Evolutionary conservation across 2,329 filamentous ascomycete species (phyloP).

Genomic region (Nemania sp.): DNA sequence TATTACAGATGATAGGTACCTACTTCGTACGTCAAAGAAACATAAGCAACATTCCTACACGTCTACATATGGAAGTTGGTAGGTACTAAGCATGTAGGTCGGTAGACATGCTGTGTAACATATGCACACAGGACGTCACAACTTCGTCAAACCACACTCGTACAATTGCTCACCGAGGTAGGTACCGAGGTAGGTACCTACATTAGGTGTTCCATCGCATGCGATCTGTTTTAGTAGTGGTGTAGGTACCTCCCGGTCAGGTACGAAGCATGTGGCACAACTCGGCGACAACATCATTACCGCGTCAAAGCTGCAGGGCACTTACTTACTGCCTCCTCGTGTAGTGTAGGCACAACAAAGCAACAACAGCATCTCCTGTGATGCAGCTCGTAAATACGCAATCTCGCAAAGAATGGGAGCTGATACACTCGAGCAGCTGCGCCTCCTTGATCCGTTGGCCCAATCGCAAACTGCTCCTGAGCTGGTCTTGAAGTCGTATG

Average conservation of each 20-base stretch:
- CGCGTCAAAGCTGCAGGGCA: not conserved
- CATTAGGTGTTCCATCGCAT: constrained; percentile 19
- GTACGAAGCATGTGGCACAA: not conserved
- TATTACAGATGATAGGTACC: too few relatives aligned
- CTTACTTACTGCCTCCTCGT: not conserved
- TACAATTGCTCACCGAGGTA: too few relatives aligned
- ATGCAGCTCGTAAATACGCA: not conserved
- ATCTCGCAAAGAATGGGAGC: not conserved
- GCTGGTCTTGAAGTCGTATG: not conserved
- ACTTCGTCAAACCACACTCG: too few relatives aligned
- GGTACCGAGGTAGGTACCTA: too few relatives aligned
- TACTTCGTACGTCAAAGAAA: too few relatives aligned
- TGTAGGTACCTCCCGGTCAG: not conserved
- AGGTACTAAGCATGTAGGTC: too few relatives aligned
- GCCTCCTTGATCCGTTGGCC: constrained; percentile 1
- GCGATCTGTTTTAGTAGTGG: not conserved
- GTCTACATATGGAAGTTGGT: too few relatives aligned
- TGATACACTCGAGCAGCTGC: not conserved
- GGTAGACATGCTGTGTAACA: too few relatives aligned
- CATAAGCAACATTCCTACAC: too few relatives aligned
- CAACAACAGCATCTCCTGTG: not conserved
- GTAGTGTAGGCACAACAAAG: not conserved
- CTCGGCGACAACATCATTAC: not conserved
- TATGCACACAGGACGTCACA: too few relatives aligned
- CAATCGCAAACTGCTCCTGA: not conserved